Evolutionary conservation across 768 basidiomycete species (phyloP), one percentile per base, ranked within the genome.

Genomic region (Asterophora lycoperdoides): DNA sequence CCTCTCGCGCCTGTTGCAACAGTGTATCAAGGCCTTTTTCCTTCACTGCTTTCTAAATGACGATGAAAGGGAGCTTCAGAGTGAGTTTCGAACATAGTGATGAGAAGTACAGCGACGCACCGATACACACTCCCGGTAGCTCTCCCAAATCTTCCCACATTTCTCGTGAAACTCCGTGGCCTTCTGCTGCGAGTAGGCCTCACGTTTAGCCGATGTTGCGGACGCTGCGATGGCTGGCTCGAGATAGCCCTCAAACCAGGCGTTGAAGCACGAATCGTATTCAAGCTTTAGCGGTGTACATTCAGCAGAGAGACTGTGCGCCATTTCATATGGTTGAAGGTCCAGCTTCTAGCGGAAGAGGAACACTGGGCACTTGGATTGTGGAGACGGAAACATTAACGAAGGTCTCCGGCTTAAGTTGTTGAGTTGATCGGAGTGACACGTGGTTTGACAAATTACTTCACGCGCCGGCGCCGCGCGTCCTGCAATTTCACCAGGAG

Each of bases 181-280:
- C 67, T 93, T 94, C 51, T 78, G 68, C 57, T 83, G 81, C 3
- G 86, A 81, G 59, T 86, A 84, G 39, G 73, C 78, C 13, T 75
- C 69, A 40, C 81, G 80, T 48, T 77, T 69, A 44, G 75, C 70
- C 10, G 66, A 53, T 5, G 64, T 63, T 5, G 71, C 56, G 19
- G 69, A 57, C 13, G 68, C 67, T 11, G 73, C 67, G 14, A 86
- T 73, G 8, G 81, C 83, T 8, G 93, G 93, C 60, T 93, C 87
- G 18, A 97, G 81, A 65, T 97, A 99, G 9, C 90, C 92, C 66
- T 96, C 93, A 58, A 99, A 93, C 95, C 94, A 97, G 7, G 86
- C 81, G 61, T 96, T 96, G 73, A 98, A 98, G 73, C 94, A 98
- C 0, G 88, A 74, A 67, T 98, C 94, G 64, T 96, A 98, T 48